These are phyloP conservation scores for Takashimella tepidaria DNA, from an alignment of 1,284 basidiomycete species.

Conservation along the genomic window DNA sequence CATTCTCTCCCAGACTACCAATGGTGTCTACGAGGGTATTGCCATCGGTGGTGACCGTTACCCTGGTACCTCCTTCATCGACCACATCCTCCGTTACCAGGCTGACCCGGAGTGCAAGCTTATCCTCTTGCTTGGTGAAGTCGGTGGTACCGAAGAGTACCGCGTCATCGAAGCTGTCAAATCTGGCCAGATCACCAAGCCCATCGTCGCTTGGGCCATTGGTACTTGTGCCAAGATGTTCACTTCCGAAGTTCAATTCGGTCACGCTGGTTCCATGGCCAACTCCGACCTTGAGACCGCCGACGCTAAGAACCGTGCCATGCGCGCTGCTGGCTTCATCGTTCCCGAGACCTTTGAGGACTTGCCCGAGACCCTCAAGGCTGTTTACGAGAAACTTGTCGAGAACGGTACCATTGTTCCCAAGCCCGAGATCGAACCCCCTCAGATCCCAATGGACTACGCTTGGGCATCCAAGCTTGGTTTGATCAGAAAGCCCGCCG, in stretches of 20 bases:
- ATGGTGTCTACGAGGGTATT: slow-evolving; percentile 99
- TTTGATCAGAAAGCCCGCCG: slow-evolving; percentile 95
- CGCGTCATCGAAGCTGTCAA: slow-evolving; percentile 98
- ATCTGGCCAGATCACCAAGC: slow-evolving; percentile 89
- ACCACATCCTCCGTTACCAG: slow-evolving; percentile 97
- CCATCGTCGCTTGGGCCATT: slow-evolving; percentile 98
- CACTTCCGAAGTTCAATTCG: slow-evolving; percentile 97
- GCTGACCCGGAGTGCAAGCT: slow-evolving; percentile 97
- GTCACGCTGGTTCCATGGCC: slow-evolving; percentile 96
- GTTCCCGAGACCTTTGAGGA: slow-evolving; percentile 98
- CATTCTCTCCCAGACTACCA: slow-evolving; percentile 94
- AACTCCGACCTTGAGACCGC: slow-evolving; percentile 97
- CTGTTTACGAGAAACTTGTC: slow-evolving; percentile 82
- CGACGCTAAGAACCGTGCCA: slow-evolving; percentile 93
- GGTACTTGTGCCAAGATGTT: slow-evolving; percentile 99
- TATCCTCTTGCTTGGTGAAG: slow-evolving; percentile 96
- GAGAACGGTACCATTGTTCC: slow-evolving; percentile 63
- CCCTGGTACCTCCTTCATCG: slow-evolving; percentile 97
- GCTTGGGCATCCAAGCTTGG: slow-evolving; percentile 99
- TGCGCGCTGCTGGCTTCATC: slow-evolving; percentile 92
- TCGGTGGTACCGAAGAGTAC: slow-evolving; percentile 98
- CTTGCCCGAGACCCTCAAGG: slow-evolving; percentile 75
- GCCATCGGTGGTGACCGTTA: slow-evolving; percentile 99
- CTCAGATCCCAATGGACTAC: slow-evolving; percentile 99
- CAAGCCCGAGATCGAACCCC: slow-evolving; percentile 78